Evolutionary conservation across 768 basidiomycete species (phyloP).

Genomic region (Agaricus blazei): DNA sequence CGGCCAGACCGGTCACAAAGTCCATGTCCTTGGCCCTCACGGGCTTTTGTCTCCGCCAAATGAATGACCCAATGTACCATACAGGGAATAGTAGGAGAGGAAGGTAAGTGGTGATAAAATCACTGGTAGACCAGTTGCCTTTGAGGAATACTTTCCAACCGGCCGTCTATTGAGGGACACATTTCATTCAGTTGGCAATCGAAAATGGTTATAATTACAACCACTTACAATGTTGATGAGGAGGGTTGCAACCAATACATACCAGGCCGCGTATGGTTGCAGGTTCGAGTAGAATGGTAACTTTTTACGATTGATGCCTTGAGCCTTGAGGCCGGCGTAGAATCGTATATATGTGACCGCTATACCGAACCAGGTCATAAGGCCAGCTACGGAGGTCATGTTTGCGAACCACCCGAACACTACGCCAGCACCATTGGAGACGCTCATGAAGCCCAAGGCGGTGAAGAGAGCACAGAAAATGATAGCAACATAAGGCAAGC

Average conservation of each 20-base stretch:
- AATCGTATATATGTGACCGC: conserved; percentile 77
- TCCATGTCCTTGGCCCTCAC: conserved; percentile 73
- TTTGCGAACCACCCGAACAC: conserved; percentile 83
- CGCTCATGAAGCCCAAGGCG: conserved; percentile 77
- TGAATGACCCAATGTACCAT: conserved; percentile 56
- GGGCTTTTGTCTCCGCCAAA: conserved; percentile 43
- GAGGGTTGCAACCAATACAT: conserved; percentile 34
- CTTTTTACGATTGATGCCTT: conserved; percentile 65
- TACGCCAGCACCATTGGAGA: conserved; percentile 54
- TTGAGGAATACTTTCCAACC: conserved; percentile 39
- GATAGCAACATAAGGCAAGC: conserved; percentile 75
- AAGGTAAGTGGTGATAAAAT: conserved; percentile 84
- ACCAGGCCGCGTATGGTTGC: conserved; percentile 75
- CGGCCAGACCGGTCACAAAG: conserved; percentile 64
- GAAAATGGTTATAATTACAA: neutral
- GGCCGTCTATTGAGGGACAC: conserved; percentile 28
- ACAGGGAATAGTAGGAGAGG: conserved; percentile 70
- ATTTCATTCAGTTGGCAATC: too few species aligned
- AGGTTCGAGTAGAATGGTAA: conserved; percentile 68
- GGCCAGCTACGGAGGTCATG: conserved; percentile 64
- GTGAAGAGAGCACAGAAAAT: conserved; percentile 64
- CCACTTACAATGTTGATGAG: conserved; percentile 59
- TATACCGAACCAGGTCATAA: conserved; percentile 83
- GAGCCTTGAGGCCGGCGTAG: conserved; percentile 73
- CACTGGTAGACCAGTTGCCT: conserved; percentile 42